Base-by-base conservation (phyloP, 2,329 filamentous ascomycete genomes). In the Aspergillus udagawae region DNA sequence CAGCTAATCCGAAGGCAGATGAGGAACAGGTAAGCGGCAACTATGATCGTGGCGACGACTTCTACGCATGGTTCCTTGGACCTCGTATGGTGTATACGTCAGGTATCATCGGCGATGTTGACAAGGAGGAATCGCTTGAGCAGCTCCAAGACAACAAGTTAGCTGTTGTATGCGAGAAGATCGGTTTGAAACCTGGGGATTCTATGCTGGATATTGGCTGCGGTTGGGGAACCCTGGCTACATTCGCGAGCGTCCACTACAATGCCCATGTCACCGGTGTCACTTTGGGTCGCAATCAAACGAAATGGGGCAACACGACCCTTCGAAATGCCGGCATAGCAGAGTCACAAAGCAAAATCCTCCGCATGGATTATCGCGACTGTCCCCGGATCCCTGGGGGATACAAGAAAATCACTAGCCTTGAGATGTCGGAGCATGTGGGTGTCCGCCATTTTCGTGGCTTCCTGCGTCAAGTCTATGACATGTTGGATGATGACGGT, bases 321-420 rank as follows among this genome's bases (percentile, higher is more conserved):
- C 84, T 96, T 63, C 86, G 88, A 73, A 87, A 87, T 70, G 86
- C 84, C 59, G 89, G 89, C 56, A 83, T 96, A 55, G 74, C 87
- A 53, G 90, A 94, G 77, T 83, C 88, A 65, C 91, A 96, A 79
- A 92, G 88, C 79, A 86, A 84, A 64, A 91, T 96, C 70, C 81
- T 94, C 59, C 95, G 91, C 82, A 91, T 92, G 85, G 91, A 96
- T 75, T 96, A 96, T 81, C 90, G 92, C 67, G 92, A 96, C 68
- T 92, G 92, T 61, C 89, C 90, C 32, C 88, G 87, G n/a, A 79
- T 84, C 82, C 60, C 25, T 5, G 25, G 25, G 25, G 25, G 25
- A 25, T 25, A 25, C 25, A 25, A 25, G 25, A 25, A 25, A 25
- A 25, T 25, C 4, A 25, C 25, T 25, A 25, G 25, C 25, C 25